Evolutionary conservation across 768 basidiomycete genomes (phyloP), one percentile per base, ranked within the genome.

Genomic region (Trametes cubensis): DNA sequence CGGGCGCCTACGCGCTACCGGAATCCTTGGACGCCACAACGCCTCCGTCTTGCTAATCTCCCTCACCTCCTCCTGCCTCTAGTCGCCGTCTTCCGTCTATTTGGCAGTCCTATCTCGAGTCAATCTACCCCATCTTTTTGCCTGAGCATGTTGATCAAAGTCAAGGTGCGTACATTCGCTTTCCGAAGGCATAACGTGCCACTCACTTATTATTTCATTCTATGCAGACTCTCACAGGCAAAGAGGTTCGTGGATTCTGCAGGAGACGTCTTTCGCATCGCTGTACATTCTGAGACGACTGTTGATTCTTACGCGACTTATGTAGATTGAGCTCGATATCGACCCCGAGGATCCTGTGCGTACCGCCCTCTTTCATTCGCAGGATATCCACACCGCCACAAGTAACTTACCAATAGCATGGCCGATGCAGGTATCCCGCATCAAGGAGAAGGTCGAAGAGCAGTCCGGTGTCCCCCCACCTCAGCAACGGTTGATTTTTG

Each of bases 401-500:
- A 34, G 34, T 11, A 34, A 11, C 34, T 34, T 34, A 11, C 10
- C 11, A 34, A 34, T 11, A 34, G 10, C 5, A 34, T 34, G 34
- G 25, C 42, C 28, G 48, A 21, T 39, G 18, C 72, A 98, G 96
- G 92, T 97, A 70, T 81, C 86, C 48, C 86, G 92, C 67, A 94
- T 98, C 77, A 98, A 98, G 80, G 95, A 96, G 83, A 92, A 92
- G 75, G 94, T 98, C 10, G 96, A 98, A 75, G 95, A 98, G 79
- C 95, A 98, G 78, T 95, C 94, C 6, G 96, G 96, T 66, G 96
- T 98, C 44, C 96, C 96, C 23, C 96, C 96, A 63, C 92, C 82
- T 45, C 96, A 98, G 75, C 96, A 98, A 75, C 86, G 96, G 60
- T 76, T 98, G 70, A 98, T 98, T 73, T 97, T 89, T 74, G 77